Conservation (phyloP, 768 basidiomycete species). For the Rhizopogon vulgaris region DNA sequence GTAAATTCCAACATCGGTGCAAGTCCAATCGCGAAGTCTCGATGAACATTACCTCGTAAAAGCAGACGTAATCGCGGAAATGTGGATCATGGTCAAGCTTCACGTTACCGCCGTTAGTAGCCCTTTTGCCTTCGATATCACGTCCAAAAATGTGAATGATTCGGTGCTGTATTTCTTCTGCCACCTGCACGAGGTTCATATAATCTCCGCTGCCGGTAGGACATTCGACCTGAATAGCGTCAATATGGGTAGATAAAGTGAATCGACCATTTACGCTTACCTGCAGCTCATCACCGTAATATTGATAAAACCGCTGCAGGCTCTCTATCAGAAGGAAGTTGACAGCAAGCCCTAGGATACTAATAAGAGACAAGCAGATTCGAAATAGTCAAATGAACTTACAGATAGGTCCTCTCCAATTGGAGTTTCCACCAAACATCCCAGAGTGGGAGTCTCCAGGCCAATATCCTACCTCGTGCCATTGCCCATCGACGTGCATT, state of each 20-base stretch:
- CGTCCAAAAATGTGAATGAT: constrained; percentile 98
- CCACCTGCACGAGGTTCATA: constrained; percentile 91
- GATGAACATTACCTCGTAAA: constrained; percentile 70
- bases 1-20: neutral
- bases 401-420: constrained; percentile 93
- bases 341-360: constrained; percentile 76
- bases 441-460: constrained; percentile 95
- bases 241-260: neutral
- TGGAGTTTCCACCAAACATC: constrained; percentile 99
- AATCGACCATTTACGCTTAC: constrained; percentile 19
- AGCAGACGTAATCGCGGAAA: constrained; percentile 96
- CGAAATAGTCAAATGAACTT: constrained; percentile 15
- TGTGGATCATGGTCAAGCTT: constrained; percentile 88
- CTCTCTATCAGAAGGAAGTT: constrained; percentile 96
- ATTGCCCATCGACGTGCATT: constrained; percentile 88
- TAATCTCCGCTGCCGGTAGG: constrained; percentile 96
- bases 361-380: neutral
- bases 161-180: constrained; percentile 98
- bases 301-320: constrained; percentile 95
- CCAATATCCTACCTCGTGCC: constrained; percentile 94
- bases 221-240: constrained; percentile 65
- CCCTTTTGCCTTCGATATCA: constrained; percentile 78
- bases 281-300: constrained; percentile 89
- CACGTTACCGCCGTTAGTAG: constrained; percentile 86
- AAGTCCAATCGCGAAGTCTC: neutral